Evolutionary conservation across 345 rosid species (phyloP), one percentile per base, ranked within the genome.

Genomic region (Microthlaspi erraticum): DNA sequence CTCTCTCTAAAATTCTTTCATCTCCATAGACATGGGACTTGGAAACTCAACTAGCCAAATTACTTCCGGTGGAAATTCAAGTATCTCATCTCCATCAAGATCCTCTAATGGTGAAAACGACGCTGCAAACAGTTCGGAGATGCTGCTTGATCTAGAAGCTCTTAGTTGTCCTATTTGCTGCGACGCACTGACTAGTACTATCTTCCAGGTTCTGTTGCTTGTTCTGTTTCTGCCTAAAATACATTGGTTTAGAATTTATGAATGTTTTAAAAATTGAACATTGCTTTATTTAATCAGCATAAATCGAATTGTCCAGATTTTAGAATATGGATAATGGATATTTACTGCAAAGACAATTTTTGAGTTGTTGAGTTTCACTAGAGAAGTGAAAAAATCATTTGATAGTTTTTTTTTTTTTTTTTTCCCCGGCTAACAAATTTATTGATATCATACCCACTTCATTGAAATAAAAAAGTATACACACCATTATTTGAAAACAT

Each of bases 161-260:
- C 56, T 61, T 10, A 10, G 43, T 31, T 43, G 66, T 31, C 31
- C 51, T 2, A 1, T 43, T 44, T 61, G 66, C 66, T 13, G 6
- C 2, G 52, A 61, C 2, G 2, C 36, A 7, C n/a, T 61, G 18
- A 16, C 17, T 13, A 10, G 16, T 29, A 10, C 66, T 8, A 60
- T 61, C 29, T 61, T 14, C 6, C 52, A 61, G 52, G 66, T 61
- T 37, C 20, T 11, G 20, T 37, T 37, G 9, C 41, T 37, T 37
- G 1, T 3, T 9, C 12, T 37, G 41, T 37, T 37, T 37, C 41
- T 37, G 9, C 41, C 1, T 37, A 37, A 9, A 31, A 2, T 37
- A 3, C 6, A 8, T 1, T 8, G 10, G 8, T 36, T 36, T 37
- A 36, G 2, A 36, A 36, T 36, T 36, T 33, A 33, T 33, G 9